These are phyloP conservation scores for Gnaphalium uliginosum DNA, from an alignment of 129 eudicot genomes.

Conservation along the genomic window DNA sequence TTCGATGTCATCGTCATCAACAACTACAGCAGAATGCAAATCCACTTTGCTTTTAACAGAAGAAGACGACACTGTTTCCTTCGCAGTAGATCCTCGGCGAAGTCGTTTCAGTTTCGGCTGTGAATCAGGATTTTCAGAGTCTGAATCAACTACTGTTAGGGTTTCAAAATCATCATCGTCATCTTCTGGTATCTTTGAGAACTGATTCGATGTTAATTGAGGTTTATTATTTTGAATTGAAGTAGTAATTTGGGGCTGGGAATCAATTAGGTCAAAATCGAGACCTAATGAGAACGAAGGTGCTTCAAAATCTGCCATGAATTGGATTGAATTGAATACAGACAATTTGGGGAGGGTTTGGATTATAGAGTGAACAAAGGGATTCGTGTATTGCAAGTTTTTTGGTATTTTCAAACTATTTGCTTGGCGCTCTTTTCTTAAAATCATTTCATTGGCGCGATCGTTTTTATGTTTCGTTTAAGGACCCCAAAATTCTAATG, in stretches of 20 bases:
- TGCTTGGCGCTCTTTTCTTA: conserved; percentile 24
- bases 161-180: conserved; percentile 49
- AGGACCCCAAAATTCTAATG: too few relatives aligned
- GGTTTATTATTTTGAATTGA: conserved; percentile 18
- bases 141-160: conserved; percentile 41
- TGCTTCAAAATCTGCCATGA: conserved; percentile 61
- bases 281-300: conserved; percentile 88
- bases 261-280: conserved; percentile 60
- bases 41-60: conserved; percentile 21
- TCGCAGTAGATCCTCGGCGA: conserved; percentile 47
- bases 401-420: conserved; percentile 2
- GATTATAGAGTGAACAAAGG: not conserved
- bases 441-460: conserved; percentile 29
- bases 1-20: conserved; percentile 73
- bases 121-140: conserved; percentile 23
- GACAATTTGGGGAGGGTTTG: conserved; percentile 1
- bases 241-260: conserved; percentile 43
- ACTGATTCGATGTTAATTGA: conserved; percentile 9
- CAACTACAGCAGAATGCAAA: conserved; percentile 30
- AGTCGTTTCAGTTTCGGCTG: conserved; percentile 55
- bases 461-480: not conserved
- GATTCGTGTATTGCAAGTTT: conserved; percentile 26
- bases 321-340: not conserved
- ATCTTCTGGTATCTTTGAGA: conserved; percentile 17
- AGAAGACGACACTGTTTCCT: conserved; percentile 10